phyloP scores from a whole-genome alignment of 805 yeast species.

The Wickerhamiella australiensis region DNA sequence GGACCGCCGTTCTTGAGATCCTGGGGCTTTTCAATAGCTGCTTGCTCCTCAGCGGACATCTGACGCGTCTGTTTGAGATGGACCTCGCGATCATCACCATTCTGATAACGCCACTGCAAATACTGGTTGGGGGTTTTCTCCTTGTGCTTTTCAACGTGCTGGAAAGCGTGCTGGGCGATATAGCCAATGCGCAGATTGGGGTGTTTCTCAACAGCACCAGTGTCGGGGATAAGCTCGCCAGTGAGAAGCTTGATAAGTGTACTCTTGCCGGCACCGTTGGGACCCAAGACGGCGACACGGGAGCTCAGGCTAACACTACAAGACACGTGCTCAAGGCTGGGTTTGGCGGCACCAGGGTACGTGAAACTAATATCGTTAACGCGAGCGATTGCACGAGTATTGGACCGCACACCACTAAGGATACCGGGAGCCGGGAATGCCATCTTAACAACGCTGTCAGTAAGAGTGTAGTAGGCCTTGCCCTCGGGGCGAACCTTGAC shows the following conservation, averaged over 20 bases:
- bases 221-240: constrained; percentile 76
- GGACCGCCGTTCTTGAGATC: constrained; percentile 82
- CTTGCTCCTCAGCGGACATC: constrained; percentile 65
- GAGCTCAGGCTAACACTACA: constrained; percentile 92
- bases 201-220: constrained; percentile 91
- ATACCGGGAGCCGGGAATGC: constrained; percentile 98
- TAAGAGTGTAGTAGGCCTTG: constrained; percentile 83
- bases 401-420: constrained; percentile 91
- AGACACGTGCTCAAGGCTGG: constrained; percentile 66
- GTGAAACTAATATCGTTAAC: constrained; percentile 74
- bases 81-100: constrained; percentile 97
- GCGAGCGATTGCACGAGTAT: constrained; percentile 85
- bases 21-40: constrained; percentile 61
- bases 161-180: constrained; percentile 97
- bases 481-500: constrained; percentile 93
- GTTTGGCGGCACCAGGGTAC: constrained; percentile 82
- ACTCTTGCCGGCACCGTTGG: constrained; percentile 98
- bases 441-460: constrained; percentile 90
- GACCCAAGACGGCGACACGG: constrained; percentile 92
- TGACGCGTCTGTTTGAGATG: constrained; percentile 85
- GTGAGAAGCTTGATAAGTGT: constrained; percentile 88
- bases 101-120: constrained; percentile 94
- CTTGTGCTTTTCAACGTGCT: constrained; percentile 93
- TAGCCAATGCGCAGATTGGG: constrained; percentile 96
- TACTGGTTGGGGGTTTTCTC: constrained; percentile 97